Conservation (phyloP, 192 early-diverging fungal species). For the Coemansia sp. region DNA sequence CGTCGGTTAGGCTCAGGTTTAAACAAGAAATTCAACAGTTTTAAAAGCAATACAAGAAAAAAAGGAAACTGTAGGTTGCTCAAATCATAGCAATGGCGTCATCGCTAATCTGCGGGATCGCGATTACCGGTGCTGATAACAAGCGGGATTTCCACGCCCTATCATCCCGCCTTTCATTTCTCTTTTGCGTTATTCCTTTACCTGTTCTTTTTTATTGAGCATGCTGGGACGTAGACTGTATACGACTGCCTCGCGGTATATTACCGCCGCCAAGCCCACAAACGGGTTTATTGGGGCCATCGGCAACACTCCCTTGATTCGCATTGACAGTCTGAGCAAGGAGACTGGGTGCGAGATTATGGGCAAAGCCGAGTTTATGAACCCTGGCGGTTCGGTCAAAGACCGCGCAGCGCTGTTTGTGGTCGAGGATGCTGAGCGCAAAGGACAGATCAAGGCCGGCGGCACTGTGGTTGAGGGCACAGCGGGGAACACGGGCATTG, state of each 20-base stretch:
- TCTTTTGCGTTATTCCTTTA: not conserved
- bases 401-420: slow-evolving; percentile 94
- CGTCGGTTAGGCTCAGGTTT: too few relatives aligned
- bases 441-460: slow-evolving; percentile 79
- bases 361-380: slow-evolving; percentile 97
- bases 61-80: too few relatives aligned
- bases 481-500: slow-evolving; percentile 94
- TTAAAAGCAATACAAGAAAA: too few relatives aligned
- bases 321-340: slow-evolving; percentile 65
- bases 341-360: slow-evolving; percentile 85
- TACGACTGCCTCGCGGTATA: slow-evolving; percentile 27
- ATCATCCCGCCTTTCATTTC: not conserved
- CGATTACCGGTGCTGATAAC: not conserved
- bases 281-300: slow-evolving; percentile 80
- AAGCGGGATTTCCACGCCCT: not conserved
- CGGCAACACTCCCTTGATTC: slow-evolving; percentile 90
- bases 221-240: slow-evolving; percentile 53
- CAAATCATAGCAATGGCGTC: too few relatives aligned
- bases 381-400: slow-evolving; percentile 95
- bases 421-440: slow-evolving; percentile 90
- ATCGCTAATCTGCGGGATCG: not conserved
- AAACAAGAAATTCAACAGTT: too few relatives aligned
- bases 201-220: not conserved
- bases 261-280: slow-evolving; percentile 56
- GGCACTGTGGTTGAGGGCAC: slow-evolving; percentile 89